Evolutionary conservation across 1,284 basidiomycete genomes (phyloP).

Genomic region (Termitomyces sp.): DNA sequence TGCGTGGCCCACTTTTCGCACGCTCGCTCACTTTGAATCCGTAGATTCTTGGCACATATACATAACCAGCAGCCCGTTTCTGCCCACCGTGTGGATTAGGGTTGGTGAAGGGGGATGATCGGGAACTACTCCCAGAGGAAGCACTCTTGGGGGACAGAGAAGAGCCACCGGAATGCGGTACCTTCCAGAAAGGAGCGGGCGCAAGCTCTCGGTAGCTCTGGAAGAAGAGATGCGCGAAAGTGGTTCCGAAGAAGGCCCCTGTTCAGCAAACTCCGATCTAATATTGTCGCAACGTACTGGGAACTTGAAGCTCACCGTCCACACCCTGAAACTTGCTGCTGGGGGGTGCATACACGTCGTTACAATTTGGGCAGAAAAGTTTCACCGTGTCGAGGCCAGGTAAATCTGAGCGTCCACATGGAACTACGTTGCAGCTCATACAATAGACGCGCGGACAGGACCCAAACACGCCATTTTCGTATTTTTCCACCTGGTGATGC

Average conservation of each 20-base stretch:
- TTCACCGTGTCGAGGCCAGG: conserved; percentile 99
- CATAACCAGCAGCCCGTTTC: conserved; percentile 77
- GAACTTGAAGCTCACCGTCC: conserved; percentile 63
- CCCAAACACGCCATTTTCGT: conserved; percentile 90
- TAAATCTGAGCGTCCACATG: conserved; percentile 93
- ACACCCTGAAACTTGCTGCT: conserved; percentile 95
- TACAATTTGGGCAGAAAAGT: conserved; percentile 97
- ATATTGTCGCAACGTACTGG: conserved; percentile 11
- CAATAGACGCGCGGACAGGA: conserved; percentile 96
- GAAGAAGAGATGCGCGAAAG: conserved; percentile 96
- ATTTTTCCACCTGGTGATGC: conserved; percentile 85
- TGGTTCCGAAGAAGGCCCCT: conserved; percentile 99
- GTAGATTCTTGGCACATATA: conserved; percentile 93
- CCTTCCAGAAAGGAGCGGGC: conserved; percentile 82
- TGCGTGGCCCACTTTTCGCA: conserved; percentile 88
- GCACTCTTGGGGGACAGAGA: conserved; percentile 51
- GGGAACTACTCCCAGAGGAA: conserved; percentile 42
- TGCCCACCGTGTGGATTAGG: conserved; percentile 86
- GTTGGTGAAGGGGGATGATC: conserved; percentile 61
- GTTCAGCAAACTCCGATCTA: conserved; percentile 14
- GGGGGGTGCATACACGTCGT: conserved; percentile 94
- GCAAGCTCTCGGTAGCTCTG: conserved; percentile 92
- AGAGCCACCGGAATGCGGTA: conserved; percentile 43
- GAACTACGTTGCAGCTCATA: conserved; percentile 84
- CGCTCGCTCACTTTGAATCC: conserved; percentile 83